A percentile compares a stretch with the other conserved stretches of the same genome.
Evolutionary conservation across 1,284 basidiomycete species (phyloP).

Genomic region (Pterulicium gracile): DNA sequence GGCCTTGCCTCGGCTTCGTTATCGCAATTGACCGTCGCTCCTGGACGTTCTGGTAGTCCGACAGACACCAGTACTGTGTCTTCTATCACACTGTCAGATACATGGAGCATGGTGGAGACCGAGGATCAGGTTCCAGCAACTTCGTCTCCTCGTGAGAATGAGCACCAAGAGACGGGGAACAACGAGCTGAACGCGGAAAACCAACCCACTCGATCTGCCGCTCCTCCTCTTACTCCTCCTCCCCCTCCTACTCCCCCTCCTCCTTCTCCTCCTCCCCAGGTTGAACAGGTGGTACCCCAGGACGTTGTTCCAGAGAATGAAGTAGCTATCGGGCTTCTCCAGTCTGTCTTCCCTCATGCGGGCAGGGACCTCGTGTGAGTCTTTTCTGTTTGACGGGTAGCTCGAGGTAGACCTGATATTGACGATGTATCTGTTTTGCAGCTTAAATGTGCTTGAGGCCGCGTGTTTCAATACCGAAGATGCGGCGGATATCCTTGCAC

Average conservation of each 20-base stretch:
- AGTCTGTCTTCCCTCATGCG: background rate
- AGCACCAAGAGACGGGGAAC: background rate
- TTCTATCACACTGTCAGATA: background rate
- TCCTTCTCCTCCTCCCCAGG: background rate
- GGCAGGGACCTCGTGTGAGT: background rate
- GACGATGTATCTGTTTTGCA: background rate
- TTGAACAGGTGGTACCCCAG: background rate
- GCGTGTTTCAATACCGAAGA: background rate
- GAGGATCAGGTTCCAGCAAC: background rate
- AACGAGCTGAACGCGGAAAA: too few species aligned
- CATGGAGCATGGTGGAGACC: background rate
- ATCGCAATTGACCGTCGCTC: background rate
- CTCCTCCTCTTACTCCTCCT: too few species aligned
- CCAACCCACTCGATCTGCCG: too few species aligned
- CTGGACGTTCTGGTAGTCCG: too few species aligned
- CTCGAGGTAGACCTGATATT: background rate
- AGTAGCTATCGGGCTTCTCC: background rate
- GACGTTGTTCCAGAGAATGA: background rate
- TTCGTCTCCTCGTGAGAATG: background rate
- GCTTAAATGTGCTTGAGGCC: slow-evolving; percentile 1
- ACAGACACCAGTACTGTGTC: background rate
- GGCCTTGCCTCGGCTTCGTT: background rate
- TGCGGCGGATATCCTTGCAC: background rate
- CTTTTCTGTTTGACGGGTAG: background rate
- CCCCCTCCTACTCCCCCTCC: background rate